Base-by-base conservation (phyloP, 192 early-diverging fungal genomes). In the Entophlyctis luteolus region DNA sequence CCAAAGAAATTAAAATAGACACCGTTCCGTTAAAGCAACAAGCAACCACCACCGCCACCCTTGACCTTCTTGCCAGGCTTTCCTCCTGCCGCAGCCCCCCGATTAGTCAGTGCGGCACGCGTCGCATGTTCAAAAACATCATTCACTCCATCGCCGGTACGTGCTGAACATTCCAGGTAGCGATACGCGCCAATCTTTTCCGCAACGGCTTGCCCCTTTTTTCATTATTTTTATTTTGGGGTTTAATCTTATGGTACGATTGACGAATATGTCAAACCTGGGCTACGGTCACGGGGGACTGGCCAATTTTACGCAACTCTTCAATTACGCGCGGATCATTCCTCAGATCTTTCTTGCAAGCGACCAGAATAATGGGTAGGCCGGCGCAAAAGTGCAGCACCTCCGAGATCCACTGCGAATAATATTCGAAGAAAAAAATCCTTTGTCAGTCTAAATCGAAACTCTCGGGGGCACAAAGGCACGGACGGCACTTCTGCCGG, bases 91-190 rank as follows among this genome's bases (percentile, higher is more conserved):
- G 39, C 39, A n/a, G 39, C 39, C 12, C 62, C 63, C 20, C 48
- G 25, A 33, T 54, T 66, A 0, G 63, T 54, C 71, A 95, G 75
- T 1, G 72, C 66, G 22, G 62, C 37, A 14, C 59, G 37, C 10
- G 55, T 57, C 4, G 57, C 59, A 47, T 62, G 58, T 53, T 59
- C 57, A 50, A 62, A 58, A 1, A 59, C 50, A 28, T 59, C 59
- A 31, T 38, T 47, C 4, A 59, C 59, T 37, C 93, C 93, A 49
- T 90, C 80, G 53, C 86, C 88, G 60, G 82, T 85, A 78, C 88
- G 89, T 57, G 95, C 93, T 55, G 90, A 92, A 76, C 93, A 96
- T 80, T 98, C 94, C 47, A 98, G 75, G 77, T 94, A 96, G 69
- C 88, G 87, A 75, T 81, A 79, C 22, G 95, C 95, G 46, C 81